Conservation (phyloP, 1,139 yeast genomes). For the Candida tetrigidarum region DNA sequence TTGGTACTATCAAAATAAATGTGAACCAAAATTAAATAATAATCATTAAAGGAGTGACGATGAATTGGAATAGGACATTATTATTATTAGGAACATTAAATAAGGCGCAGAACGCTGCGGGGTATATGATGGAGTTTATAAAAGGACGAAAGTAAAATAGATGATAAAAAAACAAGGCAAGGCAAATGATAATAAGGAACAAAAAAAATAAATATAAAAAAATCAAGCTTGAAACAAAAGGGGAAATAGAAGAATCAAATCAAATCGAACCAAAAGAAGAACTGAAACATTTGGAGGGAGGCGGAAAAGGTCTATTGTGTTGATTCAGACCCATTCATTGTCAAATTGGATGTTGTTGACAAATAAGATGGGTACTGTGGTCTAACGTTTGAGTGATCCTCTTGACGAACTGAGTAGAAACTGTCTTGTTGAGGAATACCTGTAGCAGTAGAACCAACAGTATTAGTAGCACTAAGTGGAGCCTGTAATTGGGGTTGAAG, state of each 20-base stretch:
- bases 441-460: neutral
- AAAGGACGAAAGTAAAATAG: neutral
- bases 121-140: slow-evolving; percentile 6
- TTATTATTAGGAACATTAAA: slow-evolving; percentile 10
- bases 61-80: slow-evolving; percentile 5
- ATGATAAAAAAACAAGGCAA: neutral
- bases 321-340: slow-evolving; percentile 5
- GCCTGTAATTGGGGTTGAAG: slow-evolving; percentile 2
- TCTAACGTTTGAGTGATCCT: slow-evolving; percentile 4
- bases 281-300: too few species aligned
- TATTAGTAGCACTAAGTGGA: neutral
- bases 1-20: slow-evolving; percentile 4
- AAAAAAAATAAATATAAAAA: neutral
- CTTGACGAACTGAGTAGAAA: slow-evolving; percentile 7
- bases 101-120: neutral
- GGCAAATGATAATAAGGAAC: neutral
- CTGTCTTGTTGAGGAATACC: slow-evolving; percentile 1
- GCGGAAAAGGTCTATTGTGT: slow-evolving; percentile 6
- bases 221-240: slow-evolving; percentile 1
- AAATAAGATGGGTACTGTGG: slow-evolving; percentile 7
- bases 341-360: slow-evolving; percentile 9
- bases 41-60: slow-evolving; percentile 11
- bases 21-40: slow-evolving; percentile 9
- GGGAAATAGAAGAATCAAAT: neutral
- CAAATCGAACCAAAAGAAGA: neutral